Evolutionary conservation across 202 grass and related monocot genomes (phyloP).

Genomic region (Cymbopogon flexuosus): DNA sequence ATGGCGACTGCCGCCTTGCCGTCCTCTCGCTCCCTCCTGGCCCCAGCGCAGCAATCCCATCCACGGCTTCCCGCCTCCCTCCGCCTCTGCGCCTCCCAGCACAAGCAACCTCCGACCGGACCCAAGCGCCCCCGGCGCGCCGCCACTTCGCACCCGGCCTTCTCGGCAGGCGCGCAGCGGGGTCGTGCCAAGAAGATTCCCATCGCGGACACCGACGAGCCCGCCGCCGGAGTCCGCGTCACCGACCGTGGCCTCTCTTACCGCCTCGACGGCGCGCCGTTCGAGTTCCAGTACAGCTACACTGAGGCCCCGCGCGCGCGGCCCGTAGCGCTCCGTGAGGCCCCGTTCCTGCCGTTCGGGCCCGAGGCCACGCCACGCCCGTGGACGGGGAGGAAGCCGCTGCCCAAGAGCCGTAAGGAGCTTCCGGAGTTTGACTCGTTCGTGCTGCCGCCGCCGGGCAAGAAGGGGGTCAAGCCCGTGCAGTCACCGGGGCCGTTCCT

Average conservation of each 20-base stretch:
- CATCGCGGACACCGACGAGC: slow-evolving; percentile 30
- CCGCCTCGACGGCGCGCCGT: slow-evolving; percentile 65
- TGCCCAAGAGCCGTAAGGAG: slow-evolving; percentile 81
- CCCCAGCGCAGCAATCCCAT: slow-evolving; percentile 22
- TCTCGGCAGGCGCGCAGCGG: slow-evolving; percentile 10
- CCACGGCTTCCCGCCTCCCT: slow-evolving; percentile 5
- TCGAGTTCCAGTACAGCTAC: slow-evolving; percentile 97
- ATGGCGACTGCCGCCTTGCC: slow-evolving; percentile 8
- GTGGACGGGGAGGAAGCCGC: slow-evolving; percentile 73
- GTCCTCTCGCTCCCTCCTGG: slow-evolving; percentile 20
- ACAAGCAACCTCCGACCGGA: slow-evolving; percentile 18
- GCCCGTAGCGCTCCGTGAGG: slow-evolving; percentile 67
- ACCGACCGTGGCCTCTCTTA: slow-evolving; percentile 64
- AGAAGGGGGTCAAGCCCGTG: slow-evolving; percentile 87
- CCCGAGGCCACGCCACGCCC: slow-evolving; percentile 69
- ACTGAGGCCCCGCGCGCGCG: slow-evolving; percentile 65
- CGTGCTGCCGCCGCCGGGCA: slow-evolving; percentile 57
- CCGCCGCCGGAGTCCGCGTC: slow-evolving; percentile 34
- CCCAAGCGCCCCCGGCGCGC: slow-evolving; percentile 23
- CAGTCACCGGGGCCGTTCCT: slow-evolving; percentile 76
- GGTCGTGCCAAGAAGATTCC: slow-evolving; percentile 26
- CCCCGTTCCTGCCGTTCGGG: slow-evolving; percentile 67
- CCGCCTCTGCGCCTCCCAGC: slow-evolving; percentile 19
- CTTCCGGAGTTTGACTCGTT: slow-evolving; percentile 87
- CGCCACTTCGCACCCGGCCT: slow-evolving; percentile 59